These are phyloP conservation scores for Lantana camara DNA, from an alignment of 257 asterid genomes.

Conservation along the genomic window DNA sequence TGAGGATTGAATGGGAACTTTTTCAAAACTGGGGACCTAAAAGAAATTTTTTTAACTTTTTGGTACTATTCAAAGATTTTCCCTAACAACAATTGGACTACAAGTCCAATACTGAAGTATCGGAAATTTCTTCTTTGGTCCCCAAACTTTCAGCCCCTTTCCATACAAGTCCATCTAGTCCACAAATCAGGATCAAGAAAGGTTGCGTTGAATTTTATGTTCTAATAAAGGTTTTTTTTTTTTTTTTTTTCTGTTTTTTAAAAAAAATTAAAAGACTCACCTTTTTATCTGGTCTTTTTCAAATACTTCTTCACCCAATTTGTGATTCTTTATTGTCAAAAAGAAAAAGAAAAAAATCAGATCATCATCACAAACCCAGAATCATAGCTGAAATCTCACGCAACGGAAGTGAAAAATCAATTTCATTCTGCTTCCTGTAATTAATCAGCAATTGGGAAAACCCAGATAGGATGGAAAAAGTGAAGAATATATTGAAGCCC, in stretches of 20 bases:
- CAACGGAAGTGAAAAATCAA: background rate
- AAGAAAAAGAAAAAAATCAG: background rate
- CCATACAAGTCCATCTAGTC: conserved; percentile 16
- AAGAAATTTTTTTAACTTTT: too few relatives aligned
- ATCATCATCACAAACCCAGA: conserved; percentile 3
- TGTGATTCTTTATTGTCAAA: background rate
- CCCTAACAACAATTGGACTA: background rate
- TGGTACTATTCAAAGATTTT: too few relatives aligned
- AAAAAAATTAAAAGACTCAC: background rate
- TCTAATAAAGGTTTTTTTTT: background rate
- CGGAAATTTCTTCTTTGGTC: background rate
- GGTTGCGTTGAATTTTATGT: background rate
- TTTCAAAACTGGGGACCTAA: too few relatives aligned
- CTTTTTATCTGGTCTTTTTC: background rate
- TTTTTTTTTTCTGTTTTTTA: too few relatives aligned
- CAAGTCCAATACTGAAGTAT: background rate
- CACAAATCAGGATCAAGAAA: background rate
- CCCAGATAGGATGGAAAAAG: conserved; percentile 58
- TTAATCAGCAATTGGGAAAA: background rate
- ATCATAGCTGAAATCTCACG: conserved; percentile 31
- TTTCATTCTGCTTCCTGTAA: background rate
- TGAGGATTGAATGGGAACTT: too few relatives aligned
- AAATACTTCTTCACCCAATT: background rate
- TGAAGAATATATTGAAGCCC: conserved; percentile 76
- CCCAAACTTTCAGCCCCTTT: conserved; percentile 12